phyloP scores from a whole-genome alignment of 1,284 basidiomycete genomes.

The Trametes hirsuta region DNA sequence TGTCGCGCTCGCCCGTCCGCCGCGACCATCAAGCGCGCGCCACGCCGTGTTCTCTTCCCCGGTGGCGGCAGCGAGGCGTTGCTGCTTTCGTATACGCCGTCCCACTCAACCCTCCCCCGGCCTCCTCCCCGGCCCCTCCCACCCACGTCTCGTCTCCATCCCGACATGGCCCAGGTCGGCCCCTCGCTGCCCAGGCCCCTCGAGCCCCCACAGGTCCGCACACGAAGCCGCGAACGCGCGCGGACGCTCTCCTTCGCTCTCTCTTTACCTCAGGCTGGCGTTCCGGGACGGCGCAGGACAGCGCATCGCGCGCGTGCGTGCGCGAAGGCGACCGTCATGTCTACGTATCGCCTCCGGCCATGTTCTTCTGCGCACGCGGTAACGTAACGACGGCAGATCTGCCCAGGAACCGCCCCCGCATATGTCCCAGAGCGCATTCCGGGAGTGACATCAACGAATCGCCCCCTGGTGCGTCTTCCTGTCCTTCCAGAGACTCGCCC shows the following conservation, averaged over 20 bases:
- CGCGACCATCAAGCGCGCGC: not conserved
- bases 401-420: slow-evolving; percentile 14
- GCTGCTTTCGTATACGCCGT: slow-evolving; percentile 18
- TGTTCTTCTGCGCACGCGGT: not conserved
- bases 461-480: not conserved
- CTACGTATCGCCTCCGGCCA: not conserved
- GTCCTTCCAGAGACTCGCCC: not conserved
- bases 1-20: not conserved
- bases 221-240: slow-evolving; percentile 2
- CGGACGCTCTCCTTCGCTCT: slow-evolving; percentile 3
- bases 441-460: slow-evolving; percentile 8
- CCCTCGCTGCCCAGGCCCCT: slow-evolving; percentile 12
- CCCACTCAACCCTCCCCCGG: slow-evolving; percentile 1
- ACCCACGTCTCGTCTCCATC: slow-evolving; percentile 19
- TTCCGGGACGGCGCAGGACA: not conserved
- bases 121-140: not conserved
- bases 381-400: slow-evolving; percentile 21
- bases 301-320: not conserved
- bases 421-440: slow-evolving; percentile 10
- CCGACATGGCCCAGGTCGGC: slow-evolving; percentile 15
- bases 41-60: not conserved
- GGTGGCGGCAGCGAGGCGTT: not conserved
- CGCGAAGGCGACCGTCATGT: no score
- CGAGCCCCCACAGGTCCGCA: slow-evolving; percentile 1
- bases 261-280: not conserved